Conservation (phyloP, 2,329 filamentous ascomycete species). For the Elsinoe ampelina region DNA sequence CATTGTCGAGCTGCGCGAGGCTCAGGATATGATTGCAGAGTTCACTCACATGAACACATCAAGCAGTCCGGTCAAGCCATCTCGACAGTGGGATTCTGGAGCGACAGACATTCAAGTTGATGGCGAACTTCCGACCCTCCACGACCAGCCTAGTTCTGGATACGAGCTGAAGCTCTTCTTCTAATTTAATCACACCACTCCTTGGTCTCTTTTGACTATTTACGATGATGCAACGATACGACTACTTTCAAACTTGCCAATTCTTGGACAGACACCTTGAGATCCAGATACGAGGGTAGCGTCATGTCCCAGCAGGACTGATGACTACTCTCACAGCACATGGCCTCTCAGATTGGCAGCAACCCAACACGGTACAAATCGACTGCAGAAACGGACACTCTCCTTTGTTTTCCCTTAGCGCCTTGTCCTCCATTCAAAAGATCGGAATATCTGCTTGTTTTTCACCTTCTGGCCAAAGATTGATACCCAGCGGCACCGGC, state of each 20-base stretch:
- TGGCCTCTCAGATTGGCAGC: slow-evolving; percentile 7
- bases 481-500: slow-evolving; percentile 11
- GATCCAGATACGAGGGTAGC: slow-evolving; percentile 3
- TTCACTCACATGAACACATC: slow-evolving; percentile 53
- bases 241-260: neutral
- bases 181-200: slow-evolving; percentile 22
- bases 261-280: slow-evolving; percentile 4
- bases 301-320: neutral
- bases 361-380: neutral
- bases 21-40: slow-evolving; percentile 75
- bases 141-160: slow-evolving; percentile 36
- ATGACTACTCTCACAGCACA: slow-evolving; percentile 6
- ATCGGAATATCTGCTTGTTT: neutral
- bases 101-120: slow-evolving; percentile 40
- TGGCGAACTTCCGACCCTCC: slow-evolving; percentile 35
- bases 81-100: slow-evolving; percentile 44
- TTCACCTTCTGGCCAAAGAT: slow-evolving; percentile 5
- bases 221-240: slow-evolving; percentile 11
- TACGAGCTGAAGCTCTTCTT: slow-evolving; percentile 43
- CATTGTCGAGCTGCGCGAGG: slow-evolving; percentile 72
- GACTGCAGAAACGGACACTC: slow-evolving; percentile 6
- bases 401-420: slow-evolving; percentile 1
- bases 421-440: neutral
- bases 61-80: slow-evolving; percentile 32
- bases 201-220: slow-evolving; percentile 6